Evolutionary conservation across 106 monocot genomes (phyloP), one percentile per base, ranked within the genome.

Genomic region (Agapanthus africanus): DNA sequence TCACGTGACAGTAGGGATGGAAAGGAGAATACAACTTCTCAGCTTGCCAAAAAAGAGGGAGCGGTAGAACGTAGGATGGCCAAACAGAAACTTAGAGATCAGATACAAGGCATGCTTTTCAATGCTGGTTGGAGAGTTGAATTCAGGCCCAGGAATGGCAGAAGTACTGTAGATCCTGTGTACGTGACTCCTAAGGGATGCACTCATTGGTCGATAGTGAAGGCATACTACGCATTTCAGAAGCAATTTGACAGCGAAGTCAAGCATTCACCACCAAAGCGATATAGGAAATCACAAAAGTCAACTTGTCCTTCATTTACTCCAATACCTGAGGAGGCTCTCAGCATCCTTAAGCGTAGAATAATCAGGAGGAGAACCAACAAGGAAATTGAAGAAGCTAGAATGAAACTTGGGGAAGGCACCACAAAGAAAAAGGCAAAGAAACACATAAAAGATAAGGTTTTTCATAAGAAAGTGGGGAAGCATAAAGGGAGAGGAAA

Each of bases 71-170:
- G 68, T 11, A 67, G 37, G 13, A 76, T 71, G n/a, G 74, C 76
- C 63, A 88, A 73, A 57, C 63, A 81, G 51, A 81, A 77, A 41
- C 36, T 89, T 4, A 81, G 86, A 57, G 81, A 78, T 59, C 79
- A 74, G 68, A 77, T 93, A 68, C 88, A 89, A 65, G 49, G 54
- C 19, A 75, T 86, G 36, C 83, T 93, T 72, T 33, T 81, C 14
- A 41, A 70, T 73, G 79, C 86, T 79, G 93, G 93, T 60, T 93
- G 93, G 93, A 89, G 39, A 67, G 84, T 93, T 69, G 86, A 86
- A 41, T 59, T 86, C 51, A 86, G 79, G 79, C 83, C 71, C 1
- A 78, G 88, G 47, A 84, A 68, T 36, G 85, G 83, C 51, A 83
- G 73, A 82, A 64, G 79, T 23, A 89, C 84, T 79, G 34, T 72